Conservation (phyloP, 768 basidiomycete species). For the Favolaschia claudopus region DNA sequence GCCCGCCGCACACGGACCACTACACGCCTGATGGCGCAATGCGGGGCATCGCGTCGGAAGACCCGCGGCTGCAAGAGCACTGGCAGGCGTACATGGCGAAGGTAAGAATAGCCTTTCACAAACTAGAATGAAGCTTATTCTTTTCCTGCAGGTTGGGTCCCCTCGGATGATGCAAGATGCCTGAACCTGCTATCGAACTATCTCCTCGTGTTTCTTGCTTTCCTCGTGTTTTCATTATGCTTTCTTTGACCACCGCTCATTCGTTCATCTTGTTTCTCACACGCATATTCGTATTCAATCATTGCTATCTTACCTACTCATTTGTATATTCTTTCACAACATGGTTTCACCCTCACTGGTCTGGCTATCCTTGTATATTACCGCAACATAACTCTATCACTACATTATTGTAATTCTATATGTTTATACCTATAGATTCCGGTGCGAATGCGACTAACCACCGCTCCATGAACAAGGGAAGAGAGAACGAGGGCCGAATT, state of each 20-base stretch:
- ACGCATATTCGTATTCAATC: background rate
- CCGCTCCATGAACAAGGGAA: too few species aligned
- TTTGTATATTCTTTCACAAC: background rate
- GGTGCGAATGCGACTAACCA: too few species aligned
- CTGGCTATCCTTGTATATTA: constrained; percentile 11
- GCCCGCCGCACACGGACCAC: constrained; percentile 38
- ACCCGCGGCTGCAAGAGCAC: constrained; percentile 67
- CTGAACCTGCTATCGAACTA: constrained; percentile 26
- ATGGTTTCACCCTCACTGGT: background rate
- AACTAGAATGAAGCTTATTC: constrained; percentile 1
- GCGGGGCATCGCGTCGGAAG: constrained; percentile 58
- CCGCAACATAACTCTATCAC: constrained; percentile 3
- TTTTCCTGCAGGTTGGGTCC: constrained; percentile 45
- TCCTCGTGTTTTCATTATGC: constrained; percentile 6
- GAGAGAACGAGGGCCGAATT: too few species aligned
- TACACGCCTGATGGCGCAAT: constrained; percentile 57
- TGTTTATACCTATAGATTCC: constrained; percentile 14
- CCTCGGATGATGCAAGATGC: constrained; percentile 51
- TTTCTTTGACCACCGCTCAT: constrained; percentile 6
- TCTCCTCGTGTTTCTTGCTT: constrained; percentile 7
- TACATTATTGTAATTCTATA: constrained; percentile 10
- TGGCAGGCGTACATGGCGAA: constrained; percentile 76
- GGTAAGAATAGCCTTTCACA: constrained; percentile 33
- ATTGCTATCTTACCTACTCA: constrained; percentile 11
- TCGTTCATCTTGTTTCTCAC: background rate